Evolutionary conservation across 2,329 filamentous ascomycete genomes (phyloP).

Genomic region (Aspergillus pseudoviridinutans): DNA sequence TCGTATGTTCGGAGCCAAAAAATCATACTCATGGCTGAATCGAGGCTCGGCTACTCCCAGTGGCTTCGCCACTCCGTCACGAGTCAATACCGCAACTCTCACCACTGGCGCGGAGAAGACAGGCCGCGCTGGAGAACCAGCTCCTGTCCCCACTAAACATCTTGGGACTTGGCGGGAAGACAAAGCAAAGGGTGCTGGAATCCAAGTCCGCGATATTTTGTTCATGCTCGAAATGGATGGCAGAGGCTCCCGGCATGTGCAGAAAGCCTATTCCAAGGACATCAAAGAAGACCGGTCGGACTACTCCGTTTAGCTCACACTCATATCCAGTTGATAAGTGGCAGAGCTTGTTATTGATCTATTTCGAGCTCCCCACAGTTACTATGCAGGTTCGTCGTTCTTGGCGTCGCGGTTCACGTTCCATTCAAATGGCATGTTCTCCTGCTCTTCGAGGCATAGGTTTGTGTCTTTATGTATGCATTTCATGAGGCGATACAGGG

Average conservation of each 20-base stretch:
- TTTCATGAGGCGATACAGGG: neutral
- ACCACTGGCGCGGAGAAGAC: conserved; percentile 28
- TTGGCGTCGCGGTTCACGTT: conserved; percentile 18
- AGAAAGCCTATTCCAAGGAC: conserved; percentile 42
- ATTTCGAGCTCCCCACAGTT: conserved; percentile 14
- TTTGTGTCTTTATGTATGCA: neutral
- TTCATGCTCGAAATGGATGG: conserved; percentile 76
- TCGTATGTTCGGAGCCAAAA: conserved; percentile 44
- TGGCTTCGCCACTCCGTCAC: conserved; percentile 37
- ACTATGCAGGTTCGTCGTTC: conserved; percentile 25
- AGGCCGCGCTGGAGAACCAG: conserved; percentile 26
- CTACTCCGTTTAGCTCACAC: conserved; percentile 8
- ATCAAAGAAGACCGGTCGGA: conserved; percentile 37
- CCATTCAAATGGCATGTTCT: neutral
- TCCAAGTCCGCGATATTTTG: conserved; percentile 82
- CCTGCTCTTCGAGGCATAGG: neutral
- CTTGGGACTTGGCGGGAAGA: conserved; percentile 77
- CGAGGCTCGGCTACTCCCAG: conserved; percentile 31
- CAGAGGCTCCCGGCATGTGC: conserved; percentile 41
- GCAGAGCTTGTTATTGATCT: neutral
- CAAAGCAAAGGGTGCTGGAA: conserved; percentile 67
- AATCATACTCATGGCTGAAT: conserved; percentile 48
- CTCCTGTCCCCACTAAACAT: conserved; percentile 50
- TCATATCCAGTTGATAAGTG: neutral
- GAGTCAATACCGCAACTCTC: conserved; percentile 27